These are phyloP conservation scores for Thelephora terrestris DNA, from an alignment of 1,284 basidiomycete genomes.

Conservation along the genomic window DNA sequence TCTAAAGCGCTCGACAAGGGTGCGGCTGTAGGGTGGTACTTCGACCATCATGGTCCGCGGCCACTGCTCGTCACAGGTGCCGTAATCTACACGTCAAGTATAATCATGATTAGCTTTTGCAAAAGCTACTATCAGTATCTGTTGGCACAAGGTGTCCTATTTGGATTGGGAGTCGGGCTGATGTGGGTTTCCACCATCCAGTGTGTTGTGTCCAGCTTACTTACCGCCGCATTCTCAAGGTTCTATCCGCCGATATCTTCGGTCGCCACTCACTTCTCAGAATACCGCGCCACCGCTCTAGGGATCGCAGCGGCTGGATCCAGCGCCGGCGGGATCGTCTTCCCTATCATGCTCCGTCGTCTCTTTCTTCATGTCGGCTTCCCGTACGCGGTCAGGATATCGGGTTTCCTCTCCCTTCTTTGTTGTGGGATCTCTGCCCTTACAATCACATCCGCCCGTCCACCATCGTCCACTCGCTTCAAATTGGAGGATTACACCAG, in stretches of 20 bases:
- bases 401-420: conserved; percentile 23
- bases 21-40: conserved; percentile 22
- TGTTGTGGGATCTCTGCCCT: conserved; percentile 20
- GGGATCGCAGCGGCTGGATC: conserved; percentile 34
- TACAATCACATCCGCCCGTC: conserved; percentile 18
- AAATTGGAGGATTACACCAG: conserved; percentile 8
- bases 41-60: conserved; percentile 27
- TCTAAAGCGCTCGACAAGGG: conserved; percentile 13
- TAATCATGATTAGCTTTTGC: conserved; percentile 29
- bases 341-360: conserved; percentile 51
- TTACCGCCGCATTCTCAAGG: conserved; percentile 8
- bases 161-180: conserved; percentile 26
- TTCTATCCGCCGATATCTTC: conserved; percentile 20
- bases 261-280: conserved; percentile 43
- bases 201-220: neutral
- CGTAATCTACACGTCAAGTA: conserved; percentile 23
- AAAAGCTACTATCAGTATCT: conserved; percentile 27
- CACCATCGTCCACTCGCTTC: conserved; percentile 7
- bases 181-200: conserved; percentile 18
- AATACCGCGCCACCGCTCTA: conserved; percentile 42
- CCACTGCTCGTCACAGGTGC: conserved; percentile 23
- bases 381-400: conserved; percentile 42
- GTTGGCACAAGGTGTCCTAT: conserved; percentile 27
- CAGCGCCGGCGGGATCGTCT: conserved; percentile 43
- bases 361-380: conserved; percentile 50